Evolutionary conservation across 2,329 filamentous ascomycete species (phyloP).

Genomic region (Herpotrichia juniperi): DNA sequence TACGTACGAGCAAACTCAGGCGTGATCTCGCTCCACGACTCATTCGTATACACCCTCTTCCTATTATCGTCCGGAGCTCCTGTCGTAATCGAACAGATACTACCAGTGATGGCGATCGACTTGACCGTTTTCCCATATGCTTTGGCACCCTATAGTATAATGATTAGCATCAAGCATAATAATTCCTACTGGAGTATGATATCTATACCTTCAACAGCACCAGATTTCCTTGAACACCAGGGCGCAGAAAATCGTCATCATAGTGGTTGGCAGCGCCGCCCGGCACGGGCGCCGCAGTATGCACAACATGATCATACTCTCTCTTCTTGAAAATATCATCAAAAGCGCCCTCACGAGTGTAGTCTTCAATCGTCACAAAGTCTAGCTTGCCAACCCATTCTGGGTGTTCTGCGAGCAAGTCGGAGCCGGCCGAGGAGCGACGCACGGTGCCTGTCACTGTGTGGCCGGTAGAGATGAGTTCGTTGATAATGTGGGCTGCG

Average conservation of each 20-base stretch:
- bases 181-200: too few species aligned
- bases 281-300: constrained; percentile 38
- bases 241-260: constrained; percentile 33
- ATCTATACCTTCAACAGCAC: constrained; percentile 36
- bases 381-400: constrained; percentile 34
- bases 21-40: constrained; percentile 61
- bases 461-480: constrained; percentile 20
- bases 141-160: constrained; percentile 28
- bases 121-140: constrained; percentile 32
- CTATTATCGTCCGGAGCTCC: constrained; percentile 25
- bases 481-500: constrained; percentile 18
- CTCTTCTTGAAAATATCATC: constrained; percentile 30
- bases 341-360: constrained; percentile 27
- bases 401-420: constrained; percentile 26
- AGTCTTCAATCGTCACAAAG: constrained; percentile 36
- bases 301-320: constrained; percentile 37
- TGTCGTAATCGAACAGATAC: constrained; percentile 30
- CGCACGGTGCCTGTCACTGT: constrained; percentile 23
- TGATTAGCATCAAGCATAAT: too few species aligned
- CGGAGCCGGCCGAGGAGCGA: constrained; percentile 13
- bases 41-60: constrained; percentile 21
- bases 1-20: constrained; percentile 48
- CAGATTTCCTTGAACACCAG: constrained; percentile 32
- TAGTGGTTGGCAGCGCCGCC: constrained; percentile 35
- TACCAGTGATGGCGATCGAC: constrained; percentile 37